Evolutionary conservation across 331 rosid genomes (phyloP), one percentile per base, ranked within the genome.

Genomic region (Telfairia occidentalis): DNA sequence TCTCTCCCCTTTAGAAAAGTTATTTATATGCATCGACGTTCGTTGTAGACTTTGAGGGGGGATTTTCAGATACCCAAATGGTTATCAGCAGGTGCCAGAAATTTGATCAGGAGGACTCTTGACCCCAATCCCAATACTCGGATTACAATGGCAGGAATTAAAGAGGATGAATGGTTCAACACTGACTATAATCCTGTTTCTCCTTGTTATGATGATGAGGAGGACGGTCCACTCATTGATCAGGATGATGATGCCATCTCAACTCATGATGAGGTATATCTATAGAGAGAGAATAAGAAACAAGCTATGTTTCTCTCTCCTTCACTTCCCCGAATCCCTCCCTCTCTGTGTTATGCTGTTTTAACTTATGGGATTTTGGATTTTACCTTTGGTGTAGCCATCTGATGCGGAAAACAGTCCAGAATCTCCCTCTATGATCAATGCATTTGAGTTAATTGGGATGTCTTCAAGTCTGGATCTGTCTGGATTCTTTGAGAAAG

Each of bases 361-460:
- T 71, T 48, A 18, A 48, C 76, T 71, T n/a, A 48, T 49, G 60
- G 26, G 29, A 71, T 48, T 71, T 71, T 46, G 58, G 26, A 49
- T 71, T 48, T 29, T 46, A 73, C 7, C 53, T 72, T 32, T 75
- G 37, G 38, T 26, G 19, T 57, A 92, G 97, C 59, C 79, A 75
- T 66, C 80, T 78, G 89, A 87, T 32, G 89, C 42, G 59, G 89
- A 86, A 30, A 82, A 59, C 78, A 85, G 78, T 83, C 84, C 86
- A 40, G 78, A 81, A 19, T 79, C 87, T 10, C 87, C 95, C 1
- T 54, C 84, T 23, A 86, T 80, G 26, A 91, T 95, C 50, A 95
- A 95, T 79, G 99, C 99, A 66, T 95, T 95, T 81, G 87, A 95
- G 81, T 83, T 95, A 81, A 95, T 95, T 77, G 99, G 99, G 77